Conservation (phyloP, 1,284 basidiomycete genomes). For the Xerocomus subilludens region DNA sequence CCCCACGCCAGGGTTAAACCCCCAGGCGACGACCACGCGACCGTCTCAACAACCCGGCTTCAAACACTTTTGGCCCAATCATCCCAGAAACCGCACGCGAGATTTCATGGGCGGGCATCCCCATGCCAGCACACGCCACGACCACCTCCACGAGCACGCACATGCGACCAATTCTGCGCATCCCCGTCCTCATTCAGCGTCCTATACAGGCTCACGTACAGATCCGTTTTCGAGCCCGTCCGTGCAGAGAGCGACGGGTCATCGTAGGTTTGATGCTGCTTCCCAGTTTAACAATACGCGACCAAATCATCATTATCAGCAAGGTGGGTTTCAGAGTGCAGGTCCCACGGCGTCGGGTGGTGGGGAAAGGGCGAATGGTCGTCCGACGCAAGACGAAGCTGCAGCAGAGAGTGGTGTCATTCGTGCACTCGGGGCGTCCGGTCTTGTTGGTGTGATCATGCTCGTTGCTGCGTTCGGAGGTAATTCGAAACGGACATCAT, state of each 20-base stretch:
- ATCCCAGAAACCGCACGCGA: conserved; percentile 40
- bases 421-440: conserved; percentile 49
- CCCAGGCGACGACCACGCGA: conserved; percentile 49
- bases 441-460: conserved; percentile 45
- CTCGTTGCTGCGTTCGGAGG: conserved; percentile 39
- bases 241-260: conserved; percentile 48
- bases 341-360: conserved; percentile 5
- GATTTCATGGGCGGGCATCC: conserved; percentile 29
- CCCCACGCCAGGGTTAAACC: conserved; percentile 38
- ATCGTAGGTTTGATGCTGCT: conserved; percentile 13
- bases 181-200: conserved; percentile 14
- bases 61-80: conserved; percentile 46
- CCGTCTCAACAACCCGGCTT: conserved; percentile 45
- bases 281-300: conserved; percentile 3
- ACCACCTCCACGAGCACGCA: conserved; percentile 29
- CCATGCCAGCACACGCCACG: conserved; percentile 15
- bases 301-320: neutral
- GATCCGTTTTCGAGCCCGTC: conserved; percentile 46
- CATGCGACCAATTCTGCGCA: conserved; percentile 19
- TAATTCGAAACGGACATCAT: conserved; percentile 34
- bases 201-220: conserved; percentile 21
- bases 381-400: conserved; percentile 43
- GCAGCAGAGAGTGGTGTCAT: conserved; percentile 42
- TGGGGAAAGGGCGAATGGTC: conserved; percentile 9
- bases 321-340: conserved; percentile 16